phyloP scores from a whole-genome alignment of 2,329 filamentous ascomycete genomes.

The Nemania bipapillata region DNA sequence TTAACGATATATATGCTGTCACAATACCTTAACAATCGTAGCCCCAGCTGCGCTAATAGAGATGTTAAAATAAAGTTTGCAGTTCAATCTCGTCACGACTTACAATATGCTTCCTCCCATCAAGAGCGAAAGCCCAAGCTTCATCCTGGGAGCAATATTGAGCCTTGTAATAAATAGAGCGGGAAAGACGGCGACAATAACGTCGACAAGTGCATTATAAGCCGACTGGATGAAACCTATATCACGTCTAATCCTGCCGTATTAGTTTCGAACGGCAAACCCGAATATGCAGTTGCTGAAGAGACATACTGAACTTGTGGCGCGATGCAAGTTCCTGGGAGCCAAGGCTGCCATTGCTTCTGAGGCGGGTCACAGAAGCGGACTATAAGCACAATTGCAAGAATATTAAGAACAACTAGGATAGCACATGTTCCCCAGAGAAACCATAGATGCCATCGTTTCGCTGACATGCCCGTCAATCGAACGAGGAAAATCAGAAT shows the following conservation, averaged over 20 bases:
- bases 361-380: slow-evolving; percentile 27
- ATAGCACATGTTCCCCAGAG: slow-evolving; percentile 20
- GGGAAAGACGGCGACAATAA: slow-evolving; percentile 24
- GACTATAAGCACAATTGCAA: slow-evolving; percentile 19
- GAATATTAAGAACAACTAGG: slow-evolving; percentile 15
- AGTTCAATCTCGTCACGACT: neutral
- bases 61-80: slow-evolving; percentile 9
- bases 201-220: slow-evolving; percentile 27
- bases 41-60: slow-evolving; percentile 20
- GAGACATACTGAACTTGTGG: slow-evolving; percentile 15
- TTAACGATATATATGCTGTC: too few relatives aligned
- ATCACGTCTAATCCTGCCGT: neutral
- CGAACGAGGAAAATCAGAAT: slow-evolving; percentile 27
- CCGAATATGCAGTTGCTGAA: neutral
- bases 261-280: neutral
- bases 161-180: slow-evolving; percentile 29
- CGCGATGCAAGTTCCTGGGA: slow-evolving; percentile 19
- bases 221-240: slow-evolving; percentile 22
- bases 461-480: slow-evolving; percentile 26
- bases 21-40: slow-evolving; percentile 30
- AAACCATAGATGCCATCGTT: slow-evolving; percentile 21
- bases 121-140: slow-evolving; percentile 20
- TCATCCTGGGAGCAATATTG: slow-evolving; percentile 24
- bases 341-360: slow-evolving; percentile 28
- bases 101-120: slow-evolving; percentile 33